A percentile compares a stretch with the other conserved stretches of the same genome.
phyloP scores from a whole-genome alignment of 108 stramenopile species.

The Fragilariopsis cylindrus region DNA sequence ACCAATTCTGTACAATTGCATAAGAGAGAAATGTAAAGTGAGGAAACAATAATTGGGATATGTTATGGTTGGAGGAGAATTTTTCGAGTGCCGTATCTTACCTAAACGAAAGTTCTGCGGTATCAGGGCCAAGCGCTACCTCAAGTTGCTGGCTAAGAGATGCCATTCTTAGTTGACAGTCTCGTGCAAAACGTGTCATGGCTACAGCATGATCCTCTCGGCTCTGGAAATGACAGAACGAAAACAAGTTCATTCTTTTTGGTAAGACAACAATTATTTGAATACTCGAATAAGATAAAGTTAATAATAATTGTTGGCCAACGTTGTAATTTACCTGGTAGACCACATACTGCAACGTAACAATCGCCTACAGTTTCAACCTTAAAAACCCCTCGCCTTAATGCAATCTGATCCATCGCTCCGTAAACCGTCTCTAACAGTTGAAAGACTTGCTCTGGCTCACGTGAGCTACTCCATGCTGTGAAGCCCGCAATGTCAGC shows the following conservation, averaged over 20 bases:
- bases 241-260: background rate
- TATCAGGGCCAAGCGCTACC: constrained; percentile 18
- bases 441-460: constrained; percentile 12
- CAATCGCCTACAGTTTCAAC: constrained; percentile 19
- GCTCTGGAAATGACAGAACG: constrained; percentile 1
- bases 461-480: constrained; percentile 15
- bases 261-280: background rate
- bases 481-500: constrained; percentile 24
- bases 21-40: background rate
- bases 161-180: constrained; percentile 14
- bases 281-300: no score
- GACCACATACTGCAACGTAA: constrained; percentile 13
- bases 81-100: constrained; percentile 23
- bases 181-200: constrained; percentile 26
- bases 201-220: constrained; percentile 25
- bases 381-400: constrained; percentile 7
- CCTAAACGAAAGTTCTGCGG: constrained; percentile 31
- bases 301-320: no score
- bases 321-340: background rate
- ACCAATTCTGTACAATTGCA: constrained; percentile 13
- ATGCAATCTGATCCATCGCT: constrained; percentile 16
- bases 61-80: constrained; percentile 11
- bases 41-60: background rate
- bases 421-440: constrained; percentile 15
- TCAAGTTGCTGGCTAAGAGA: constrained; percentile 14